These are phyloP conservation scores for Tuber umbilicatum DNA, from an alignment of 495 filamentous ascomycete species.

Conservation along the genomic window DNA sequence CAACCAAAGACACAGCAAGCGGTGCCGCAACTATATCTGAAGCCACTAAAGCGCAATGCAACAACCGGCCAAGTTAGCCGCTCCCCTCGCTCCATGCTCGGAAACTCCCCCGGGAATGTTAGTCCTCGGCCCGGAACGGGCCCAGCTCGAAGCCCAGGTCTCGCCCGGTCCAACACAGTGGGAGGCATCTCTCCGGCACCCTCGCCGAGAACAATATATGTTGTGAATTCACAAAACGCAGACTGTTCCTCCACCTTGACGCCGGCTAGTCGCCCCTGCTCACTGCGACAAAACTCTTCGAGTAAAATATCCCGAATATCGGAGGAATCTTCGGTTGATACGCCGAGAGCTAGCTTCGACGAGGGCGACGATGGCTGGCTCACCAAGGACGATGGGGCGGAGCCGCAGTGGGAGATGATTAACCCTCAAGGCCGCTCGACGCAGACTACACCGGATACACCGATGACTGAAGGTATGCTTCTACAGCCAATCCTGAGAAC, in stretches of 20 bases:
- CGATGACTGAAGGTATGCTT: constrained; percentile 34
- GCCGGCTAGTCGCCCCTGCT: constrained; percentile 6
- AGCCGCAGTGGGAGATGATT: constrained; percentile 40
- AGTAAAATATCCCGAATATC: constrained; percentile 39
- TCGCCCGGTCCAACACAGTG: constrained; percentile 23
- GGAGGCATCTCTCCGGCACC: constrained; percentile 14
- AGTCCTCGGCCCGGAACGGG: constrained; percentile 1
- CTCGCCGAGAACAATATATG: constrained; percentile 23
- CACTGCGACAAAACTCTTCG: constrained; percentile 8
- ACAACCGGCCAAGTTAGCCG: constrained; percentile 37
- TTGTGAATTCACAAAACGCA: constrained; percentile 19
- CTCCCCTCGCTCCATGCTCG: constrained; percentile 29
- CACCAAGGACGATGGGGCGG: constrained; percentile 20
- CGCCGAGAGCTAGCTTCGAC: constrained; percentile 38
- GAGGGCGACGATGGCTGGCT: constrained; percentile 38
- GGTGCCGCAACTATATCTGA: constrained; percentile 27
- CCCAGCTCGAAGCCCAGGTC: constrained; percentile 18
- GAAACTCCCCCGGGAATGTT: constrained; percentile 11
- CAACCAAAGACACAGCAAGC: constrained; percentile 6
- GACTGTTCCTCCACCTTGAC: constrained; percentile 7
- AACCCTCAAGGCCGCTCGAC: constrained; percentile 12
- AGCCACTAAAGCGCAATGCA: constrained; percentile 37
- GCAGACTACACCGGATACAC: constrained; percentile 1
- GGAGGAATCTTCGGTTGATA: constrained; percentile 35
- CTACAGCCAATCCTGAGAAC: neutral